phyloP scores from a whole-genome alignment of 352 stramenopile species.

The Vaucheria bursata region DNA sequence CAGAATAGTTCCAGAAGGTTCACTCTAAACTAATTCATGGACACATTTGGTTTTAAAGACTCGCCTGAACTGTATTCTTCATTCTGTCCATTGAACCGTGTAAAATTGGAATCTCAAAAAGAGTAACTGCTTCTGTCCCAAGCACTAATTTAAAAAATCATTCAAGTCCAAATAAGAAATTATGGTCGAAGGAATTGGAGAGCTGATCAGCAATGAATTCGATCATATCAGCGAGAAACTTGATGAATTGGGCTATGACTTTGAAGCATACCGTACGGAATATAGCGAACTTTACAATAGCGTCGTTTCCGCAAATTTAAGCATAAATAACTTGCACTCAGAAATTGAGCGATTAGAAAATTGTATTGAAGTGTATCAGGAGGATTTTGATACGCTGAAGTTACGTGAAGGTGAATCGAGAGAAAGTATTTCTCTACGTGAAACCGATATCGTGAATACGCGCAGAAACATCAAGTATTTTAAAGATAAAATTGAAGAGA shows the following conservation, averaged over 20 bases:
- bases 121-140: too few species aligned
- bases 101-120: too few species aligned
- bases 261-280: slow-evolving; percentile 1
- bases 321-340: background rate
- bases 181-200: too few species aligned
- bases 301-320: background rate
- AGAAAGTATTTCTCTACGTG: slow-evolving; percentile 2
- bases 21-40: too few species aligned
- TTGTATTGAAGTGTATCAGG: slow-evolving; percentile 3
- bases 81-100: too few species aligned
- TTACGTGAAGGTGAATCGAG: slow-evolving; percentile 38
- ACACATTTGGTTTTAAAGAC: too few species aligned
- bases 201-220: too few species aligned
- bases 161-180: too few species aligned
- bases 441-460: background rate
- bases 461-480: background rate
- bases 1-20: too few species aligned
- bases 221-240: slow-evolving; percentile 6
- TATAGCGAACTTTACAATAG: slow-evolving; percentile 3
- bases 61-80: too few species aligned
- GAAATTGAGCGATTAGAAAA: background rate
- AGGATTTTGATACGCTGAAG: slow-evolving; percentile 28
- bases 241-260: background rate
- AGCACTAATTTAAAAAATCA: too few species aligned
- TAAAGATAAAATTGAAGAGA: background rate